These are phyloP conservation scores for Cyclotella kingstonii DNA, from an alignment of 108 stramenopile species.

Conservation along the genomic window DNA sequence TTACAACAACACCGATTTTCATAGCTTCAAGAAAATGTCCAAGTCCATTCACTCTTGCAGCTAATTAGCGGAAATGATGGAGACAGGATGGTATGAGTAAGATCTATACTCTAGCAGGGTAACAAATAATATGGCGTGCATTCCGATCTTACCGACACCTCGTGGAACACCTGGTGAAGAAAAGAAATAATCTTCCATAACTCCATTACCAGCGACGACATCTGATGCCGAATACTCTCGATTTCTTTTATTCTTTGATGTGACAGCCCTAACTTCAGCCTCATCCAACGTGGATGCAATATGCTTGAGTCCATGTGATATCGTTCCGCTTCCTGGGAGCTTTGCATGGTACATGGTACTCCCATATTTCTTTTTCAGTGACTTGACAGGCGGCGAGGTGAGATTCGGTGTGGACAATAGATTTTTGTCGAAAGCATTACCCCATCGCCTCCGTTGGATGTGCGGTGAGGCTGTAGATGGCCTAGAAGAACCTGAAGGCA, in stretches of 20 bases:
- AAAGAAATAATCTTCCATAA: constrained; percentile 23
- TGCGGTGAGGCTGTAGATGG: constrained; percentile 14
- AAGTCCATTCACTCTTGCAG: constrained; percentile 75
- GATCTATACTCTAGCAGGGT: background rate
- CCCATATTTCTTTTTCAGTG: too few relatives aligned
- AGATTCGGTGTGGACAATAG: constrained; percentile 30
- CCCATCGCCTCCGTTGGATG: constrained; percentile 35
- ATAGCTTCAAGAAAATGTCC: constrained; percentile 74
- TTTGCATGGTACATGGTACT: too few relatives aligned
- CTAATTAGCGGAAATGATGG: constrained; percentile 10
- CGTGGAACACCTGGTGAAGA: constrained; percentile 36
- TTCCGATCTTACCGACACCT: constrained; percentile 28
- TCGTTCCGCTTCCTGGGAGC: too few relatives aligned
- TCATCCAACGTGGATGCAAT: too few relatives aligned
- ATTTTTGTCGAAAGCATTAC: constrained; percentile 26
- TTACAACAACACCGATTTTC: constrained; percentile 77
- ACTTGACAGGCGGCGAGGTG: constrained; percentile 38
- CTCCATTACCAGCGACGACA: constrained; percentile 11
- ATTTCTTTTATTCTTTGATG: constrained; percentile 21
- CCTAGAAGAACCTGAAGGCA: constrained; percentile 13
- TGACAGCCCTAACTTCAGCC: constrained; percentile 4
- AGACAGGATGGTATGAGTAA: background rate
- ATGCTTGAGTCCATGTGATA: too few relatives aligned
- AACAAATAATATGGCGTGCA: background rate
- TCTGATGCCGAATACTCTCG: constrained; percentile 7